Conservation (phyloP, 805 yeast genomes). For the Maudiozyma serrabonitensis region DNA sequence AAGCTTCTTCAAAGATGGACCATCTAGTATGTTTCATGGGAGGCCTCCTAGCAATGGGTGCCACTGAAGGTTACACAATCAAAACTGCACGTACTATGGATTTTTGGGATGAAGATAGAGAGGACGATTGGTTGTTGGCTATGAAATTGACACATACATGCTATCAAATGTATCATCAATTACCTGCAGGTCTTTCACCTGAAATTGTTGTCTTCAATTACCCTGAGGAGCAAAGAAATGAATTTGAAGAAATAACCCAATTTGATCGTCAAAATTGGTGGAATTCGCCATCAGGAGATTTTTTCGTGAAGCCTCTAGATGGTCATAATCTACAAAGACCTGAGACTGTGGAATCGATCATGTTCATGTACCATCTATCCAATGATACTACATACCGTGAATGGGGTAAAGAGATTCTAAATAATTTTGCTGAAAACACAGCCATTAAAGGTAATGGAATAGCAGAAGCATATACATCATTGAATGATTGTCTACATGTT, state of each 20-base stretch:
- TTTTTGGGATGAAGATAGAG: constrained; percentile 49
- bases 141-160: constrained; percentile 72
- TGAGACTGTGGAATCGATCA: constrained; percentile 85
- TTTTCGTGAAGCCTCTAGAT: constrained; percentile 60
- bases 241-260: background rate
- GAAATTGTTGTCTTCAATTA: constrained; percentile 83
- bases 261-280: constrained; percentile 13
- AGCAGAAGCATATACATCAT: constrained; percentile 40
- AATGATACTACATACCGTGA: constrained; percentile 72
- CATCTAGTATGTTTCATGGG: constrained; percentile 89
- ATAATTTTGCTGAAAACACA: constrained; percentile 54
- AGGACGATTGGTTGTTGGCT: constrained; percentile 58
- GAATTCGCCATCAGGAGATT: constrained; percentile 40
- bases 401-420: constrained; percentile 85
- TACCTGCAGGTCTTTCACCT: constrained; percentile 74
- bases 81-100: constrained; percentile 45
- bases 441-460: constrained; percentile 34
- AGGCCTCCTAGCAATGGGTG: constrained; percentile 80
- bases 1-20: constrained; percentile 66
- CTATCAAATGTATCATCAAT: constrained; percentile 70
- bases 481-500: constrained; percentile 51
- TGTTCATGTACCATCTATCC: constrained; percentile 68
- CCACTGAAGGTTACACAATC: constrained; percentile 59
- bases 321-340: constrained; percentile 85
- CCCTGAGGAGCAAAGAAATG: constrained; percentile 9